Base-by-base conservation (phyloP, 306 rosid genomes). In the Potentilla sterilis region DNA sequence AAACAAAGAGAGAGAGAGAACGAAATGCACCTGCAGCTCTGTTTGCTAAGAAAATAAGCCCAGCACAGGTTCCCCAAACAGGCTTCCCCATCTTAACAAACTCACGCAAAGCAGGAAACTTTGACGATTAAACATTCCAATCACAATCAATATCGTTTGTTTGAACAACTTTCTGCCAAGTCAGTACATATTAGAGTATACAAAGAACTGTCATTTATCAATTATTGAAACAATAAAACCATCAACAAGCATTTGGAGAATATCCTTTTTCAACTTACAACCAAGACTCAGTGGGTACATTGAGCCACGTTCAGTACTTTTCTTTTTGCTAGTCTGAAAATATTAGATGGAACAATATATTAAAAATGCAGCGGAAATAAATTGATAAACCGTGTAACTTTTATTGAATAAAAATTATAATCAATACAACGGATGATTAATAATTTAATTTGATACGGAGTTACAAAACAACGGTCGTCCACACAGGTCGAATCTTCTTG, bases 61-160 rank as follows among this genome's bases (percentile, higher is more conserved):
- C 99, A 18, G 99, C 99, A 85, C 99, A 95, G 72, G 97, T 95
- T 81, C 99, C 99, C 99, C 99, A 95, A 49, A 95, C 99, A 79
- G 99, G 99, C 87, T 87, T 95, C 79, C 97, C 97, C 88, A 85
- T 72, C 81, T 85, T 80, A 35, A 95, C 99, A 78, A 95, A 95
- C 84, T 92, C 97, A 35, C 97, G 85, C 81, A 95, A 72, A 1
- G 97, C 87, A 44, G 99, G 99, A 90, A 95, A 92, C 99, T 95
- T 81, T 66, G 9, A 57, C 49, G 41, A 51, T 12, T 22, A 4
- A 37, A 72, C 19, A 37, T 19, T 21, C 14, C 67, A 43, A 8
- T 19, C 37, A 75, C 13, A 19, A 47, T 22, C 41, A 46, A 10
- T 57, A n/a, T 61, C 21, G 4, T 61, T 34, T 7, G 7, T 37